Evolutionary conservation across 2,329 filamentous ascomycete species (phyloP), one percentile per base, ranked within the genome.

Genomic region (Fusarium annulatum): DNA sequence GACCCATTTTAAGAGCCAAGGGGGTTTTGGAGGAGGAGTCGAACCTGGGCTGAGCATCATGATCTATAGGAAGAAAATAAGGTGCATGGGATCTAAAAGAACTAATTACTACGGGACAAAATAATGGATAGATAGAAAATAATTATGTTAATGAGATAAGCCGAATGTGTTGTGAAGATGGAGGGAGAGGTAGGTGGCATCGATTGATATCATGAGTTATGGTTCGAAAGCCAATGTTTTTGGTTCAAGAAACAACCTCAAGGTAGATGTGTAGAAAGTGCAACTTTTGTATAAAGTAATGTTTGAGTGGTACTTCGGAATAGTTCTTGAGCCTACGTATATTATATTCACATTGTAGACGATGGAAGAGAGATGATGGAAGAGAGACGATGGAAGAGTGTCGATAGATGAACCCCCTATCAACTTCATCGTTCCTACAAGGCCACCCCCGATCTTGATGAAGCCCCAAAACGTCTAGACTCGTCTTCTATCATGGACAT

Each of bases 21-120:
- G 71, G 71, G 2, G 71, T 74, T 14, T 55, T 73, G 34, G 56
- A 71, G 11, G 71, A 71, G n/a, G 70, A 66, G 36, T 70, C 67
- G 7, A 70, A 49, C 10, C 2, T 70, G 14, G 67, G 67, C 4
- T 69, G 42, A n/a, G 15, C 5, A 16, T n/a, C 34, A n/a, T 39
- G 34, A 18, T n/a, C 1, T 5, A 16, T 21, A 12, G 15, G 26
- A 28, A 34, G 28, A 30, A 15, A 34, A 8, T 3, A n/a, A 9
- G 15, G 16, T 14, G 11, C 7, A 23, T 41, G 23, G 26, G 18
- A n/a, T 14, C 7, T 5, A 7, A 16, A n/a, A 1, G 14, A 19
- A 18, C 34, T 21, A 38, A 28, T 5, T 12, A 26, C 1, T 21
- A 45, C 4, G 33, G 19, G 23, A 55, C 14, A 59, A 34, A 60